Conservation (phyloP, 1,284 basidiomycete species). For the Microbotryum violaceum region DNA sequence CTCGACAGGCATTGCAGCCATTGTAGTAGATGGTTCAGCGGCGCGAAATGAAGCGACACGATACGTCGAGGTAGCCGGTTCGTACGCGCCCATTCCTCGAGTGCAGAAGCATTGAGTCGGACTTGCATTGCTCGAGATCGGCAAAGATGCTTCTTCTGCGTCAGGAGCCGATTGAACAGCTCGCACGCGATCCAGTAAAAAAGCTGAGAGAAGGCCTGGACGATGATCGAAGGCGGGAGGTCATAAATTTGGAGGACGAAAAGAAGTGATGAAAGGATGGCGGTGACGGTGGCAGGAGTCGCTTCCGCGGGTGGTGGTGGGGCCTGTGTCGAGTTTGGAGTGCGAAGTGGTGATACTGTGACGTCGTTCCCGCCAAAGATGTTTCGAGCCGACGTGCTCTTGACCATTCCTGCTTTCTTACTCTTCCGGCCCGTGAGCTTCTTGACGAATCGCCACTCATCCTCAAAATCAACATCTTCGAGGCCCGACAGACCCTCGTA, state of each 20-base stretch:
- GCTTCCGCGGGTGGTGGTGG: slow-evolving; percentile 11
- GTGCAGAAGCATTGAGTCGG: slow-evolving; percentile 69
- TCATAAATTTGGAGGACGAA: slow-evolving; percentile 77
- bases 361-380: slow-evolving; percentile 10
- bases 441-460: slow-evolving; percentile 87
- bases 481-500: slow-evolving; percentile 67
- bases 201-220: slow-evolving; percentile 90
- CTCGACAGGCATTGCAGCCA: slow-evolving; percentile 85
- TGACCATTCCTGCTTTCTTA: slow-evolving; percentile 42
- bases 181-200: slow-evolving; percentile 81
- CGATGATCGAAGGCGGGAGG: slow-evolving; percentile 79
- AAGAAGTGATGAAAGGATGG: slow-evolving; percentile 80
- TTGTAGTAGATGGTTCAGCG: slow-evolving; percentile 72
- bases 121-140: slow-evolving; percentile 85
- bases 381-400: slow-evolving; percentile 10
- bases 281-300: slow-evolving; percentile 58
- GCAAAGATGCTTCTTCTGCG: slow-evolving; percentile 84
- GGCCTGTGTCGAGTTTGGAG: neutral
- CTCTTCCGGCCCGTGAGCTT: slow-evolving; percentile 57
- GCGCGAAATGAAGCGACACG: slow-evolving; percentile 64
- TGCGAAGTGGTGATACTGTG: neutral
- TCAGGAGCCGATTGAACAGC: slow-evolving; percentile 86
- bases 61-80: slow-evolving; percentile 69
- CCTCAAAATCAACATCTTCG: slow-evolving; percentile 82
- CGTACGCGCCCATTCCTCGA: slow-evolving; percentile 86